A percentile compares a stretch with the other conserved stretches of the same genome.
Conservation (phyloP, 176 grass and related monocot genomes). For the Musa schizocarpa region DNA sequence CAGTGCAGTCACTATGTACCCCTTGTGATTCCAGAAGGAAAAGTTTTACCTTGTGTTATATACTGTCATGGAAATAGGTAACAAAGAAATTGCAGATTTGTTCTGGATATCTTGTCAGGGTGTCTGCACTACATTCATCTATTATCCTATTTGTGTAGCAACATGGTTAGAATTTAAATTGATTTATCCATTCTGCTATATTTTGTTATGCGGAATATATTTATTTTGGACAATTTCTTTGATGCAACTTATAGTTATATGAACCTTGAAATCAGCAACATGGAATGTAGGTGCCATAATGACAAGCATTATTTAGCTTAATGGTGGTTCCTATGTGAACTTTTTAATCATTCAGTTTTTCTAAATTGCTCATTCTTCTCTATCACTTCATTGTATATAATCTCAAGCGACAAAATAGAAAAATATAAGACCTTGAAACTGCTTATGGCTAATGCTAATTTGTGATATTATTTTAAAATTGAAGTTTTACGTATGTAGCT, state of each 20-base stretch:
- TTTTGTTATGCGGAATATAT: neutral
- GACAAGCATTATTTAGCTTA: neutral
- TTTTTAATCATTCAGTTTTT: neutral
- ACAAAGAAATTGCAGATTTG: neutral
- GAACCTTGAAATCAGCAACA: neutral
- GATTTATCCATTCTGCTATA: neutral
- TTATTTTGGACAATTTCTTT: neutral
- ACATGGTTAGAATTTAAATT: neutral
- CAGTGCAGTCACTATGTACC: constrained; percentile 92
- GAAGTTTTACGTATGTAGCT: no score
- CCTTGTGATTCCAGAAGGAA: constrained; percentile 66
- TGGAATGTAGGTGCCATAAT: neutral
- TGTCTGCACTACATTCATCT: neutral
- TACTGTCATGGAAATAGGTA: constrained; percentile 99
- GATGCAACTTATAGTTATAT: neutral
- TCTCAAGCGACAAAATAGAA: no score
- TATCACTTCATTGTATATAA: no score
- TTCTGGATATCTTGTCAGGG: neutral
- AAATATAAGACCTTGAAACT: no score
- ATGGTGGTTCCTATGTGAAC: neutral
- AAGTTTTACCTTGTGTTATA: constrained; percentile 93
- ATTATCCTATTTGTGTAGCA: neutral
- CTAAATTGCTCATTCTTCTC: no score
- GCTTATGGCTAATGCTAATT: no score
- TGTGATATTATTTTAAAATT: no score